These are phyloP conservation scores for Candida hungchunana DNA, from an alignment of 805 yeast species.

Conservation along the genomic window DNA sequence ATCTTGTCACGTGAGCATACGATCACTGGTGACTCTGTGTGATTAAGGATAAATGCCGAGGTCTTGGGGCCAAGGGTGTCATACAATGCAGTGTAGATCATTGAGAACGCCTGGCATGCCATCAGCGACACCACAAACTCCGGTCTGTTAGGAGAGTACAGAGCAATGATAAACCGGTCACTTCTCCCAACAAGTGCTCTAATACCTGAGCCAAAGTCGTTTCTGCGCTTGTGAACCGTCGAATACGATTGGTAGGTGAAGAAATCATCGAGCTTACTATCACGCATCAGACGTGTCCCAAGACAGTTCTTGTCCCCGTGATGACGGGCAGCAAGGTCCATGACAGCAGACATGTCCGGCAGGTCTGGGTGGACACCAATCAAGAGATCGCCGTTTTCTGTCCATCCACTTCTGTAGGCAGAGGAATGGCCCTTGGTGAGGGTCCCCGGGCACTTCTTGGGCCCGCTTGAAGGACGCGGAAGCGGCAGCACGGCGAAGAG, in stretches of 20 bases:
- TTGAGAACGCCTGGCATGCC: slow-evolving; percentile 49
- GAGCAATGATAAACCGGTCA: slow-evolving; percentile 37
- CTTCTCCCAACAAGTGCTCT: slow-evolving; percentile 14
- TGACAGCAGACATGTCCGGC: slow-evolving; percentile 37
- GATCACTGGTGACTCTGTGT: slow-evolving; percentile 50
- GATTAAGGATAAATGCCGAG: slow-evolving; percentile 45
- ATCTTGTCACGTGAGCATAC: slow-evolving; percentile 45
- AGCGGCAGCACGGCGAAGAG: no score
- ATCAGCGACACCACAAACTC: slow-evolving; percentile 60
- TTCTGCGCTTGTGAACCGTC: slow-evolving; percentile 30
- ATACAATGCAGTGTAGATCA: slow-evolving; percentile 38
- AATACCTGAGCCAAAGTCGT: slow-evolving; percentile 41
- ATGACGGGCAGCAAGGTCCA: slow-evolving; percentile 35
- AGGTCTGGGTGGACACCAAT: slow-evolving; percentile 42
- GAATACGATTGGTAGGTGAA: slow-evolving; percentile 39
- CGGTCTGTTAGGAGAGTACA: slow-evolving; percentile 44
- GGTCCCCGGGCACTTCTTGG: no score
- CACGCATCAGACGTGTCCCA: slow-evolving; percentile 13
- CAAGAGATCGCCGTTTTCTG: no score
- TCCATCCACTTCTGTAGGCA: no score
- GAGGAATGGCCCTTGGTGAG: no score
- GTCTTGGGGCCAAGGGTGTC: slow-evolving; percentile 47
- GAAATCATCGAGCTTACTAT: slow-evolving; percentile 35
- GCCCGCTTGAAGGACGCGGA: no score
- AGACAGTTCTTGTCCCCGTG: slow-evolving; percentile 21